These are phyloP conservation scores for Globisporangium echinulatum DNA, from an alignment of 352 stramenopile genomes.

Conservation along the genomic window DNA sequence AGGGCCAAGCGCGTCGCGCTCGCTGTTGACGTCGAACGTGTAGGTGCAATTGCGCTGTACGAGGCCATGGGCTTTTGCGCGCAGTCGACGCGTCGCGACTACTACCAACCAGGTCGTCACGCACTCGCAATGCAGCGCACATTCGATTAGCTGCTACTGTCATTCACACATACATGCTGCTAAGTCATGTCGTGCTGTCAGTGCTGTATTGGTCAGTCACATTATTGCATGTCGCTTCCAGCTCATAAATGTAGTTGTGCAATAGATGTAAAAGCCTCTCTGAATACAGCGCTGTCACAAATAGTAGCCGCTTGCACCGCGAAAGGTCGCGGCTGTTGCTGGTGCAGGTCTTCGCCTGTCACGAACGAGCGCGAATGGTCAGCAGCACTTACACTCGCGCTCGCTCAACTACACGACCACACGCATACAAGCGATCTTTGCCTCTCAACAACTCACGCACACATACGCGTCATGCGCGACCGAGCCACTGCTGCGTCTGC, in stretches of 20 bases:
- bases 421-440: too few relatives aligned
- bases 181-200: too few relatives aligned
- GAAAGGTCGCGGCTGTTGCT: not conserved
- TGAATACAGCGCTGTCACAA: too few relatives aligned
- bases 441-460: too few relatives aligned
- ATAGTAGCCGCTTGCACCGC: not conserved
- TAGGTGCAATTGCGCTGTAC: constrained; percentile 31
- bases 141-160: not conserved
- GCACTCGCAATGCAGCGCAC: constrained; percentile 30
- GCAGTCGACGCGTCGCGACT: constrained; percentile 24
- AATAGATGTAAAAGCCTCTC: too few relatives aligned
- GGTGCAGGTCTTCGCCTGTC: too few relatives aligned
- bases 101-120: constrained; percentile 33
- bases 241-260: too few relatives aligned
- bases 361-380: not conserved
- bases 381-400: not conserved
- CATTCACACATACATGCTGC: not conserved
- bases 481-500: not conserved
- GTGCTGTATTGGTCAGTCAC: too few relatives aligned
- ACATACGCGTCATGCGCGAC: not conserved
- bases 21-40: constrained; percentile 27
- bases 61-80: constrained; percentile 27
- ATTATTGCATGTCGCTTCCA: too few relatives aligned
- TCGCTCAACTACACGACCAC: not conserved
- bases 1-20: constrained; percentile 16